Evolutionary conservation across 768 basidiomycete species (phyloP).

Genomic region (Boletus tomentosulus): DNA sequence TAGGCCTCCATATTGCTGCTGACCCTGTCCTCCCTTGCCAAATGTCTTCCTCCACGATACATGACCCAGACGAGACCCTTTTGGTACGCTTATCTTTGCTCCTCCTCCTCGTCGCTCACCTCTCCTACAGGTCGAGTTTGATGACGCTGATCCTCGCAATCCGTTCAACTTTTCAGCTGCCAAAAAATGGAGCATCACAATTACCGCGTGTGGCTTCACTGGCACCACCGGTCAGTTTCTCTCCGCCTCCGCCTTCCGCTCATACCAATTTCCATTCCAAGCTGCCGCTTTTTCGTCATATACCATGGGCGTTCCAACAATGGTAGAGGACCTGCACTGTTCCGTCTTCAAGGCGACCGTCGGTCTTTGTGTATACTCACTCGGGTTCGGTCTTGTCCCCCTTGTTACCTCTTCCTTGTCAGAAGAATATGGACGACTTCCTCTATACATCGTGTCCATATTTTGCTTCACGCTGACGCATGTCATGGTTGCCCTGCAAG

Average conservation of each 20-base stretch:
- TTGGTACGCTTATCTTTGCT: constrained; percentile 9
- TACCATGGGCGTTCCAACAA: no score
- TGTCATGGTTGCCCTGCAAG: constrained; percentile 34
- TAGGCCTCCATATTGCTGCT: not conserved
- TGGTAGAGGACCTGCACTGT: no score
- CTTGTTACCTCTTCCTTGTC: no score
- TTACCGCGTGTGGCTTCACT: no score
- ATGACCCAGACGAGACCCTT: constrained; percentile 8
- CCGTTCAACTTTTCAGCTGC: constrained; percentile 35
- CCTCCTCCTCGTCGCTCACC: constrained; percentile 1
- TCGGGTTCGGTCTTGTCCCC: no score
- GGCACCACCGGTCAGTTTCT: no score
- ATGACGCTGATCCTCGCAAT: constrained; percentile 35
- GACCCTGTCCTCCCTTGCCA: not conserved
- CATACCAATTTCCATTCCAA: no score
- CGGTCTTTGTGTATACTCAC: no score
- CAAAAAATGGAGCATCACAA: constrained; percentile 42
- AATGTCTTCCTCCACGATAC: constrained; percentile 19
- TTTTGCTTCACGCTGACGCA: constrained; percentile 50
- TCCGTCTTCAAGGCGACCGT: no score
- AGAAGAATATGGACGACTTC: constrained; percentile 68
- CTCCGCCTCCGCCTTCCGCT: no score
- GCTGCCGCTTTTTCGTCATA: no score
- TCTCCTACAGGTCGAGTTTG: constrained; percentile 37
- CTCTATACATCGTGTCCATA: constrained; percentile 50